Evolutionary conservation across 768 basidiomycete species (phyloP), one percentile per base, ranked within the genome.

Genomic region (Pleurotus tuber-regium): DNA sequence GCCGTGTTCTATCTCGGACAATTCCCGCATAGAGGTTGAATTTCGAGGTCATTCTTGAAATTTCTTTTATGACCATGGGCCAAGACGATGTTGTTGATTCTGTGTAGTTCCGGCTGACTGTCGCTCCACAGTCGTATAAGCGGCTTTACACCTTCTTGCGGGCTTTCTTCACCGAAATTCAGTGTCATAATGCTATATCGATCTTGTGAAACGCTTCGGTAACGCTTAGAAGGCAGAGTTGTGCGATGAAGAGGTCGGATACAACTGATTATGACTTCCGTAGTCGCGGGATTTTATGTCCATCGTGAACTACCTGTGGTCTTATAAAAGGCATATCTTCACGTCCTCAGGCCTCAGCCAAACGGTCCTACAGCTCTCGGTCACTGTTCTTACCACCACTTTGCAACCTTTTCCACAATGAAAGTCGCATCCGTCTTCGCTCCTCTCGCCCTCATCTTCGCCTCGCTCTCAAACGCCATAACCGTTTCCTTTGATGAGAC

Each of bases 401-500:
- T n/a, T n/a, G n/a, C n/a, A n/a, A n/a, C n/a, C n/a, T n/a, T 14
- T 31, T 8, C 28, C n/a, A 21, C 33, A 43, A 61, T 62, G 60
- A 61, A 60, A 35, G 56, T 62, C 50, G 54, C 53, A 47, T 28
- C 46, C 18, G n/a, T 48, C 31, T 36, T 48, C 46, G 30, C 46
- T 14, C n/a, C 29, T 26, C n/a, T 65, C 53, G 48, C 63, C 51
- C 57, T 68, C 33, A 50, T 60, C n/a, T 47, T 61, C 18, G 49
- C 62, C 24, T 59, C 63, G 47, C 30, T 65, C 23, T 59, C 62
- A 14, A 57, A 58, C 31, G 62, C 69, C 19, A 57, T 64, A 41
- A 69, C 59, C 21, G 62, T 63, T 1, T 58, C 75, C 49, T 84
- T 68, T 57, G 81, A 85, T 66, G 33, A 65, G 14, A 48, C 64